phyloP scores from a whole-genome alignment of 352 stramenopile genomes.

The Thalassiosira livingstoniorum region DNA sequence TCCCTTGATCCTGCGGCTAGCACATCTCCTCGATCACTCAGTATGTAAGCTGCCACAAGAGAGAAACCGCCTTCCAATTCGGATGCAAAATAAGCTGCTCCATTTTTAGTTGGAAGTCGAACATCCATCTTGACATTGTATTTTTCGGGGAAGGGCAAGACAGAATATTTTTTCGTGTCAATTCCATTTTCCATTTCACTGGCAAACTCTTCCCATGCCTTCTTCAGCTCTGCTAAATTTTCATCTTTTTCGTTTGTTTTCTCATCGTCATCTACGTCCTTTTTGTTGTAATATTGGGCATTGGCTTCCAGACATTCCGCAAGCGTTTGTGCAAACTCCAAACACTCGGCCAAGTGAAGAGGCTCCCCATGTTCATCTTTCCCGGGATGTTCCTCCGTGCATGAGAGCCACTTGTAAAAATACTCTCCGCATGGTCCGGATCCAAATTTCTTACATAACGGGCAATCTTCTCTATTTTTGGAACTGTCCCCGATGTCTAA shows the following conservation, averaged over 20 bases:
- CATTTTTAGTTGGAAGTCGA: slow-evolving; percentile 31
- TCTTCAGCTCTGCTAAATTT: slow-evolving; percentile 33
- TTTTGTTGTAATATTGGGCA: slow-evolving; percentile 53
- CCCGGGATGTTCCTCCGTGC: slow-evolving; percentile 58
- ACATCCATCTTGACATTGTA: slow-evolving; percentile 52
- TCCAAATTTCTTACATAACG: slow-evolving; percentile 68
- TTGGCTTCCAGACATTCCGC: slow-evolving; percentile 59
- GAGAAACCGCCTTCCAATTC: slow-evolving; percentile 18
- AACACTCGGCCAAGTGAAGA: slow-evolving; percentile 51
- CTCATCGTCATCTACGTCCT: slow-evolving; percentile 34
- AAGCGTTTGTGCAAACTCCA: slow-evolving; percentile 48
- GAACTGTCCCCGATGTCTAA: slow-evolving; percentile 16
- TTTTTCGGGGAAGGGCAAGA: slow-evolving; percentile 48
- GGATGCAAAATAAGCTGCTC: slow-evolving; percentile 52
- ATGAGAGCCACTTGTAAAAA: slow-evolving; percentile 63
- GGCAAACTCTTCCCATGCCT: slow-evolving; percentile 55
- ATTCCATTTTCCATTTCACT: slow-evolving; percentile 55
- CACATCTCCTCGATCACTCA: slow-evolving; percentile 54
- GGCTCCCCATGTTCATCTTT: slow-evolving; percentile 54
- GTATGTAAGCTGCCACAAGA: slow-evolving; percentile 63
- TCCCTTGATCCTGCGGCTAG: slow-evolving; percentile 63
- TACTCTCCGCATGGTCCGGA: slow-evolving; percentile 57
- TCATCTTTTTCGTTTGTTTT: slow-evolving; percentile 22
- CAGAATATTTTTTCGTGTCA: slow-evolving; percentile 29
- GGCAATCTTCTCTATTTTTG: slow-evolving; percentile 60